phyloP scores from a whole-genome alignment of 1,139 yeast species.

The Blastobotrys capitulatus region DNA sequence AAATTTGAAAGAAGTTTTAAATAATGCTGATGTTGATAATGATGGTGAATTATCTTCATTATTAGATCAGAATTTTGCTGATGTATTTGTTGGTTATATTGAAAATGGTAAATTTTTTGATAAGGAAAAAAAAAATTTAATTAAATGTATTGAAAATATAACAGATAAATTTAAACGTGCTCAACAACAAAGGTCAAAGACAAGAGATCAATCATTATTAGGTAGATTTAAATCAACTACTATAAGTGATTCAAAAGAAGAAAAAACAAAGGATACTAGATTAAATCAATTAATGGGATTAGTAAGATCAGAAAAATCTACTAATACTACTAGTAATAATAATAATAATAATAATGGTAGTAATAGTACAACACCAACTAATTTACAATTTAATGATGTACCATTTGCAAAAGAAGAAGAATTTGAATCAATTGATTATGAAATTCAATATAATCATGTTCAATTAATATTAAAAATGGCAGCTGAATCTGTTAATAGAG shows the following conservation, averaged over 20 bases:
- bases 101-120: constrained; percentile 66
- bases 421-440: constrained; percentile 17
- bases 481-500: constrained; percentile 75
- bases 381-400: background rate
- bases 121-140: constrained; percentile 66
- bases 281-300: constrained; percentile 31
- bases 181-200: constrained; percentile 21
- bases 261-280: constrained; percentile 21
- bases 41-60: constrained; percentile 48
- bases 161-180: constrained; percentile 22
- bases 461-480: constrained; percentile 64
- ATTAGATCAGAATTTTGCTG: constrained; percentile 67
- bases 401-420: constrained; percentile 6
- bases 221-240: constrained; percentile 23
- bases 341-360: background rate
- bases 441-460: constrained; percentile 36
- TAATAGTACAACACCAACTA: background rate
- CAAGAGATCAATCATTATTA: constrained; percentile 24
- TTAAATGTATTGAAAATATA: constrained; percentile 48
- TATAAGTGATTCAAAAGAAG: constrained; percentile 4
- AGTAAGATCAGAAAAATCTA: constrained; percentile 15
- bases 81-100: constrained; percentile 66
- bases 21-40: constrained; percentile 34
- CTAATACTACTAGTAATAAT: background rate
- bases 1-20: constrained; percentile 55